Base-by-base conservation (phyloP, 306 rosid species). In the Gastrolobium bilobum region DNA sequence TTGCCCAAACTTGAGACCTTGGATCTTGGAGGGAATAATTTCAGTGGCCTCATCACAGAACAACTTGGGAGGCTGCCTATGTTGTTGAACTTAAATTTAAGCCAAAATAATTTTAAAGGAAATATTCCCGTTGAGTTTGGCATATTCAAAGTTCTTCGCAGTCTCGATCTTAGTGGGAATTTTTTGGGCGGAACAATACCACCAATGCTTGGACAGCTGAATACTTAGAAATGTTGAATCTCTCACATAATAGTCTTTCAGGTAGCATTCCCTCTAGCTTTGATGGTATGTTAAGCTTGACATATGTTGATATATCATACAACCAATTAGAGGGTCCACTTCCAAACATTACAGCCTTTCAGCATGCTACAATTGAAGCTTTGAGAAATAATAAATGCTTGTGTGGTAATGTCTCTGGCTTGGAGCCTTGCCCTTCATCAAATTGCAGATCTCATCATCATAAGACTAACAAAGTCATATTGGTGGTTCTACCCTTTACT, bases 221-320 rank as follows among this genome's bases (percentile, higher is more conserved):
- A n/a, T 42, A 4, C 29, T 70, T 88, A 33, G 79, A 68, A 30
- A 7, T 8, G n/a, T 29, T 88, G 65, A 88, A 88, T 46, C 75
- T 88, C 26, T 88, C 91, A 3, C 84, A 85, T 73, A 88, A 88
- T 31, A n/a, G 57, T 29, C 80, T 87, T 39, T 76, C 38, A 15
- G 85, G 87, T 11, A 43, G 54, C 0, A 83, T 86, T 51, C 87
- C 88, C 30, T 59, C 79, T 0, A 7, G 33, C 6, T 85, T 87
- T 37, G 26, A 30, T 4, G 40, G 50, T 2, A 57, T 88, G 87
- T 7, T 66, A 44, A 68, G 75, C 50, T 82, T 87, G 83, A 71
- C 67, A 71, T 48, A 1, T 4, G 42, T 87, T 73, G 79, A 82
- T 35, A 71, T 84, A 53, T 85, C 89, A 4, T 62, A 42, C 56